Base-by-base conservation (phyloP, 1,139 yeast genomes). In the Scheffersomyces stambukii region DNA sequence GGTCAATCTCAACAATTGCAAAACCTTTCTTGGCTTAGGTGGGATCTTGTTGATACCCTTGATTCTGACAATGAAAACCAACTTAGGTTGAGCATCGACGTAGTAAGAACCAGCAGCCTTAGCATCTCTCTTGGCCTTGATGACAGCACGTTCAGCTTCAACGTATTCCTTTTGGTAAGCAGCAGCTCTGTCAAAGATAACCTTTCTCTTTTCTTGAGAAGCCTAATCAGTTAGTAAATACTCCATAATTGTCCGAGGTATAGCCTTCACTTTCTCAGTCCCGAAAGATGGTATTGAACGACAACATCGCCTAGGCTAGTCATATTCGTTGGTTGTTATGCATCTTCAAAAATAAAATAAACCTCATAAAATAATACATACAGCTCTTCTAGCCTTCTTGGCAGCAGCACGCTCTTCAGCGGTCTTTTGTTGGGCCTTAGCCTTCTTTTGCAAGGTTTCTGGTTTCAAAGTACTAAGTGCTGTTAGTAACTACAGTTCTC, bases 41-140 rank as follows among this genome's bases (percentile, higher is more conserved):
- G 98, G 88, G 58, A 91, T 88, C 84, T 91, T 91, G 89, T 78
- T 86, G 70, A 91, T 86, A 91, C 98, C 98, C 91, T 91, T 91
- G 81, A 91, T 91, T 82, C 98, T 91, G 69, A 91, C 79, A 62
- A 91, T 95, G 69, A 91, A 89, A 54, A 86, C 95, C 62, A 91
- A 82, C 75, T 88, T 89, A 60, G 85, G 79, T 79, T 91, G 94
- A 65, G 96, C 96, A 60, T 85, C 94, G 59, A 91, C 96, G 77
- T 81, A 91, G 88, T 81, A 86, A 60, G 93, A 79, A 69, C 95
- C 95, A 60, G 80, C 73, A 64, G 95, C 94, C 77, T 85, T 88
- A 57, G 97, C 97, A 48, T 84, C 89, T 71, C 97, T 88, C 80
- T 81, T 83, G 61, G 96, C 95, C 42, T 78, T 74, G 64, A 91